Conservation (phyloP, 2,329 filamentous ascomycete genomes). For the Anthostomella pinea region DNA sequence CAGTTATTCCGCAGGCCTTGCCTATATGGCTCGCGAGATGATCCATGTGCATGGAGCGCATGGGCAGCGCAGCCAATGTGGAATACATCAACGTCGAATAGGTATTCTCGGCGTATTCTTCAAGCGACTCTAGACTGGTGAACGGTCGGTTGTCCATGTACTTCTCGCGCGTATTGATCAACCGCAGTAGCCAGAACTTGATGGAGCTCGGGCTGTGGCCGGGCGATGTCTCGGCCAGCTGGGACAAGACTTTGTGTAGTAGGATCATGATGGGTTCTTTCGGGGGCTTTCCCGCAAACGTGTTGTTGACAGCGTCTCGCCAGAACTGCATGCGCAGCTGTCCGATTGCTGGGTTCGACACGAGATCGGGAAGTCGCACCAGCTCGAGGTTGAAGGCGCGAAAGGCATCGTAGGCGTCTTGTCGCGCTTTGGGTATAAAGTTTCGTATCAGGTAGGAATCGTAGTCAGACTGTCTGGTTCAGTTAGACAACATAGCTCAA, state of each 20-base stretch:
- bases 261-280: constrained; percentile 90
- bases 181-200: constrained; percentile 71
- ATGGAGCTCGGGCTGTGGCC: constrained; percentile 47
- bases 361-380: constrained; percentile 83
- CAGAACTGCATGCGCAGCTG: constrained; percentile 93
- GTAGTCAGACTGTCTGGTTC: constrained; percentile 74
- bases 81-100: constrained; percentile 92
- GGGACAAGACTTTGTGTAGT: constrained; percentile 68
- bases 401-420: constrained; percentile 84
- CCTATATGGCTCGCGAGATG: constrained; percentile 94
- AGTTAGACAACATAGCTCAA: constrained; percentile 14
- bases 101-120: constrained; percentile 90
- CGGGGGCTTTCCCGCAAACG: constrained; percentile 74
- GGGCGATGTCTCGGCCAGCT: constrained; percentile 47
- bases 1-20: constrained; percentile 85
- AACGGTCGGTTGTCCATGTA: constrained; percentile 84
- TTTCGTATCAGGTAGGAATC: constrained; percentile 83
- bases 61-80: constrained; percentile 73
- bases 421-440: constrained; percentile 73
- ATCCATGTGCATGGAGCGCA: constrained; percentile 81
- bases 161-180: constrained; percentile 79
- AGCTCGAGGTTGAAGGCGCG: constrained; percentile 92
- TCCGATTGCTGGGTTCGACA: constrained; percentile 83
- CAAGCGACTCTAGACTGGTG: constrained; percentile 66
- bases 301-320: constrained; percentile 77